These are phyloP conservation scores for Chenopodium album DNA, from an alignment of 148 eudicot species.

Conservation along the genomic window DNA sequence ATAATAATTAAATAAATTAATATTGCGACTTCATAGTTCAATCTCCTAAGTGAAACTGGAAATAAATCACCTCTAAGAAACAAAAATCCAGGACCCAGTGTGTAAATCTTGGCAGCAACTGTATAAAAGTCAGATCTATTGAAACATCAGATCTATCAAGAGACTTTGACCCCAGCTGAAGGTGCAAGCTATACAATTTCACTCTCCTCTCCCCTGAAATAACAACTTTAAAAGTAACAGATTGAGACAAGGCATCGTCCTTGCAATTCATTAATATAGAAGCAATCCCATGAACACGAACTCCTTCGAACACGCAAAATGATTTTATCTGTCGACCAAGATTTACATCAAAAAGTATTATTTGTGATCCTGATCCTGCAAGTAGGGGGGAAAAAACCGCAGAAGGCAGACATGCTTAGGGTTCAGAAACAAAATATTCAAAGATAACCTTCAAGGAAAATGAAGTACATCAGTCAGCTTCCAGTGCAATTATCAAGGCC, in stretches of 20 bases:
- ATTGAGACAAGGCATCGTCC: slow-evolving; percentile 8
- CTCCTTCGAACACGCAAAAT: slow-evolving; percentile 62
- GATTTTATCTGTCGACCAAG: slow-evolving; percentile 43
- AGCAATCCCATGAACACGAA: slow-evolving; percentile 84
- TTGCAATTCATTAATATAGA: slow-evolving; percentile 8
- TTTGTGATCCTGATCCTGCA: slow-evolving; percentile 82
- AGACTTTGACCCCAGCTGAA: slow-evolving; percentile 20
- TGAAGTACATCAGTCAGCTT: not conserved
- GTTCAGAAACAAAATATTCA: not conserved
- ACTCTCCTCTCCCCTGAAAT: slow-evolving; percentile 83
- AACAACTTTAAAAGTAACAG: slow-evolving; percentile 39
- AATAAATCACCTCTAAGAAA: slow-evolving; percentile 55
- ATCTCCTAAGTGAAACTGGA: not conserved
- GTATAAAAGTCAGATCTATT: slow-evolving; percentile 35
- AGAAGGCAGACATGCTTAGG: not conserved
- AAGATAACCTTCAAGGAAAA: not conserved
- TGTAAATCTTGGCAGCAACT: slow-evolving; percentile 56
- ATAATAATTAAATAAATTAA: too few relatives aligned
- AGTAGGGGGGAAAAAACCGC: not conserved
- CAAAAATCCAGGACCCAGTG: slow-evolving; percentile 88
- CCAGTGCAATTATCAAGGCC: not conserved
- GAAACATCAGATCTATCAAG: slow-evolving; percentile 10
- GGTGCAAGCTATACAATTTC: slow-evolving; percentile 50
- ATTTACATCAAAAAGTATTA: slow-evolving; percentile 58
- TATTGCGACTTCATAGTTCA: not conserved